Evolutionary conservation across 2,329 filamentous ascomycete genomes (phyloP), one percentile per base, ranked within the genome.

Genomic region (Teratosphaeria epicoccoides): DNA sequence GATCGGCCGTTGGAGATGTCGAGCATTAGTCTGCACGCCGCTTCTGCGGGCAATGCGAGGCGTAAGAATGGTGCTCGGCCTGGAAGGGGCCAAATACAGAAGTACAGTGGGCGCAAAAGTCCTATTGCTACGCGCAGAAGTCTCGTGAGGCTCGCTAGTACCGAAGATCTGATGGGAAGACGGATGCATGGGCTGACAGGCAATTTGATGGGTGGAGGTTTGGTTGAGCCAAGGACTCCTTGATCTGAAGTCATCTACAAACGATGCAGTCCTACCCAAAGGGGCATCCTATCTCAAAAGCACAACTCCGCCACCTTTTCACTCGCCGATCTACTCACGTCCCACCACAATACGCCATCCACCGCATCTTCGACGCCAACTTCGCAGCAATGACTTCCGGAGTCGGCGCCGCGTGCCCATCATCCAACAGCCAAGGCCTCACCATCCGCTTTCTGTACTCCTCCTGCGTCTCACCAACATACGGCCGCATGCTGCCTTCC

Each of bases 1-100:
- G 89, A 94, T 49, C 71, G 75, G 20, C 87, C 88, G 3, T 68
- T 96, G 9, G 90, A 95, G 69, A 95, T 95, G 74, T 82, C 78
- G 9, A 62, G 70, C 5, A 51, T 68, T 11, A 37, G 11, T 12
- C 55, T 57, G 51, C 33, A 40, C 7, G 33, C 33, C 7, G 33
- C n/a, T 48, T n/a, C 46, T 23, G 24, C 3, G 56, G 56, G 10
- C 55, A 59, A 22, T 17, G 43, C 48, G 11, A 47, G 43, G 25
- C 45, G 46, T 26, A 24, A 54, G 43, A n/a, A 17, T 28, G 40
- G 26, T 46, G 25, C 47, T 25, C 20, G 43, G 26, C 23, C 11
- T 47, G 29, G 24, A n/a, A 24, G 26, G 20, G 46, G 22, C 12
- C 44, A 26, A 14, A 28, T 23, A 28, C 46, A 28, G 43, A 43